Conservation (phyloP, 2,329 filamentous ascomycete genomes). For the Stenocarpella maydis region DNA sequence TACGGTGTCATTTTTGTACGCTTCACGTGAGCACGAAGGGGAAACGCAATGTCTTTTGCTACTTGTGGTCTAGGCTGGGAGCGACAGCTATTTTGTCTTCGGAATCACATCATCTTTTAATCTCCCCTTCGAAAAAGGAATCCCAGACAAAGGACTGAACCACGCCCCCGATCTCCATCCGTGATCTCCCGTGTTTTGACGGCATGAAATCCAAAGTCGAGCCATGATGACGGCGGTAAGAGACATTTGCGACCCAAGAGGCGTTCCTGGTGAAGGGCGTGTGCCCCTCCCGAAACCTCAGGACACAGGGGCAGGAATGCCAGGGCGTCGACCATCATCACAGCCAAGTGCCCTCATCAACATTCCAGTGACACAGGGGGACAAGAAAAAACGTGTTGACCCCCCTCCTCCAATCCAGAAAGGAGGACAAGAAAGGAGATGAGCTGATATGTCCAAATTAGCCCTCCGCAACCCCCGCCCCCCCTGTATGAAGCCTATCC, state of each 20-base stretch:
- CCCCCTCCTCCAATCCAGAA: no score
- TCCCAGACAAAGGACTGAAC: background rate
- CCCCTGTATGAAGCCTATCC: no score
- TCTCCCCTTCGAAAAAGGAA: background rate
- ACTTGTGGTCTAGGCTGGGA: constrained; percentile 26
- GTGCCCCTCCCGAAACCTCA: background rate
- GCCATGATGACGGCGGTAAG: background rate
- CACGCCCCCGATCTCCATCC: background rate
- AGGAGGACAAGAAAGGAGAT: background rate
- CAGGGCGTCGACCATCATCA: constrained; percentile 1
- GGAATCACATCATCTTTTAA: constrained; percentile 24
- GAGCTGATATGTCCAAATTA: no score
- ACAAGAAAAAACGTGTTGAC: no score
- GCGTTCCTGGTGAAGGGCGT: background rate
- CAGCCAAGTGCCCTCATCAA: background rate
- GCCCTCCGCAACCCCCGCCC: no score
- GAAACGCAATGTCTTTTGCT: constrained; percentile 1
- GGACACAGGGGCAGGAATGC: background rate
- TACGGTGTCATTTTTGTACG: constrained; percentile 6
- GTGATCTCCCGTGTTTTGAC: background rate
- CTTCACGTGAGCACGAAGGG: background rate
- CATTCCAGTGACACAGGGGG: background rate
- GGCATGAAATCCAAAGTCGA: no score
- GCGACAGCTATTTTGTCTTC: constrained; percentile 3
- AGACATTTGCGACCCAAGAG: background rate